Base-by-base conservation (phyloP, 192 early-diverging fungal genomes). In the Backusella parvicylindrica region DNA sequence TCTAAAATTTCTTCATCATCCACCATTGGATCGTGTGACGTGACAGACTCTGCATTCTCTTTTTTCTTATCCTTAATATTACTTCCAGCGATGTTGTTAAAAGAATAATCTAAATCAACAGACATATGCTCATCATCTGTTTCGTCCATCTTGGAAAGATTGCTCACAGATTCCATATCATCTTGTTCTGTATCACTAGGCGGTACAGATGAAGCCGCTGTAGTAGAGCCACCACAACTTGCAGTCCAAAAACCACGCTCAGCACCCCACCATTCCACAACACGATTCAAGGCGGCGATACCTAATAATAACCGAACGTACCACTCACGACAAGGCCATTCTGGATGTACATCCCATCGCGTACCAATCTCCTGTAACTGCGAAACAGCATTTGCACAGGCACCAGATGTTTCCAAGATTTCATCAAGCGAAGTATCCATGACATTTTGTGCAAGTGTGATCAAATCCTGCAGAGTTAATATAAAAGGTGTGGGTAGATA, bases 251-350 rank as follows among this genome's bases (percentile, higher is more conserved):
- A 86, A 15, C 84, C 84, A 4, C 86, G 82, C 71, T 95, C 92
- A 18, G 90, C 93, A 60, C 93, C 92, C 83, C 94, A 86, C 82
- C 90, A 89, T 77, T 94, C 92, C 2, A 95, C 86, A 18, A 95
- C 83, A 53, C 94, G 83, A 18, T 91, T 93, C 28, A 95, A 86
- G n/a, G 84, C 86, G 6, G 92, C 91, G 77, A 95, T 91, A 15
- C 88, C 90, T 47, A 95, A 83, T 16, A 95, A 73, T n/a, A 94
- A 71, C 40, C 91, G 84, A 3, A 93, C 89, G 85, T 83, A 86
- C 88, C 86, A 80, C 71, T 83, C 79, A 49, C 87, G 77, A 71
- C 87, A 88, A 0, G 88, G 86, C 90, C 92, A 92, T 33, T 86
- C 84, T 6, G 88, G 83, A 47, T 93, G 90, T 8, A 74, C 66